Base-by-base conservation (phyloP, 768 basidiomycete species). In the Tephrocybe sp. region DNA sequence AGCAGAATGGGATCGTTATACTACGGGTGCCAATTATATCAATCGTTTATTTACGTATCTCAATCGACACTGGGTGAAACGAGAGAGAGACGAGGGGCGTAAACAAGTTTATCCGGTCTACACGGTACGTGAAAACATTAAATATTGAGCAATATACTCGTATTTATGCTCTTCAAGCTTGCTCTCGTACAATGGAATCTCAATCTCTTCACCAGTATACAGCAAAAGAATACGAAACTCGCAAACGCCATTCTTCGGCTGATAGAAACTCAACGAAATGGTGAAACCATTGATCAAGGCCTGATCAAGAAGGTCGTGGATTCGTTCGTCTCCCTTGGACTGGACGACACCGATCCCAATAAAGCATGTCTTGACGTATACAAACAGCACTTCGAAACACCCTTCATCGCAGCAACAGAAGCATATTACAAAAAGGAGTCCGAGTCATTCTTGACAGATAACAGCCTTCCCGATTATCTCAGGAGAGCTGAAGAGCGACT, bases 11-110 rank as follows among this genome's bases (percentile, higher is more conserved):
- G 88, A 91, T 60, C 79, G 94, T 37, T 98, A 97, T 71, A 99
- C 97, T 0, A 95, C 86, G 2, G 95, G 95, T 40, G 94, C 95
- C 1, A 93, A 91, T 63, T 98, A 97, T 65, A 92, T 97, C 69
- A 95, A 98, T 66, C 88, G 95, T 48, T 72, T 99, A 29, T 98
- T 98, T 74, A 94, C 92, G 2, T 98, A 98, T 71, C 79, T 99
- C 49, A 98, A 99, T 69, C 91, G 95, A 18, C 94, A 98, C 69
- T 99, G 97, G 97, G 95, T 99, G 37, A 95, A 94, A 73, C 80
- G 95, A 45, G 97, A 99, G 66, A 83, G 94, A 62, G 95, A 98
- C 60, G 95, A 98, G 67, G 97, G 97, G 13, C 77, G 94, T 60
- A 94, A 91, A 69, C 88, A 86, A 36, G 89, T 98, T 18, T 98